Base-by-base conservation (phyloP, 495 filamentous ascomycete genomes). In the Penicillium lividum region DNA sequence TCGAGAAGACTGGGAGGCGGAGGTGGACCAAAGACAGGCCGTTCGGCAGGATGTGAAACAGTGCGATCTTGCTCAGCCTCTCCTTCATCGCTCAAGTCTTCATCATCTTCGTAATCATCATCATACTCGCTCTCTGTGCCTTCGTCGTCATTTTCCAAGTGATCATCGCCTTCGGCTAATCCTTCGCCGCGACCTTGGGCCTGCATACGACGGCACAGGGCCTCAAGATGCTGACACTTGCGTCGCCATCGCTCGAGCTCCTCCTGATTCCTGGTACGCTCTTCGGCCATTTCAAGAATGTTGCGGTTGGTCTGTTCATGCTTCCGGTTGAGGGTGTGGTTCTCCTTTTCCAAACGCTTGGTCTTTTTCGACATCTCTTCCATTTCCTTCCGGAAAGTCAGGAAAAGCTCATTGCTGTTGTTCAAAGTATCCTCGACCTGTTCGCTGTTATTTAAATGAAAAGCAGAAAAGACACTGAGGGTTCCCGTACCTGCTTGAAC, bases 331-430 rank as follows among this genome's bases (percentile, higher is more conserved):
- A 96, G 84, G 31, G 84, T 88, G 60, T 92, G 85, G 64, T 98
- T 98, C 67, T 98, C 95, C 70, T 96, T 96, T 71, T 98, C 94
- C 28, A 98, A 80, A 15, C 94, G 88, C 72, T 98, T 97, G 5
- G 94, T 97, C 79, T 98, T 98, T 78, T 97, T 97, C 0, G 92
- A 96, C 95, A 98, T 98, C 69, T 98, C 94, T 75, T 98, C 94
- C 95, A 98, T 98, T 74, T 98, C 94, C 76, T 97, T 98, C 34
- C 94, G 87, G 76, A 98, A 98, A 0, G 94, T 98, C 46, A 97
- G 80, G 72, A 98, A 98, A 51, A 98, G 84, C 71, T 98, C 94
- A 79, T 98, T 98, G 73, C 90, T 95, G 72, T 97, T 98, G 73
- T 98, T 98, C 18, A 98, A 81, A 4, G 94, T 98, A 73, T 98